Evolutionary conservation across 768 basidiomycete genomes (phyloP).

Genomic region (Tylopilus felleus): DNA sequence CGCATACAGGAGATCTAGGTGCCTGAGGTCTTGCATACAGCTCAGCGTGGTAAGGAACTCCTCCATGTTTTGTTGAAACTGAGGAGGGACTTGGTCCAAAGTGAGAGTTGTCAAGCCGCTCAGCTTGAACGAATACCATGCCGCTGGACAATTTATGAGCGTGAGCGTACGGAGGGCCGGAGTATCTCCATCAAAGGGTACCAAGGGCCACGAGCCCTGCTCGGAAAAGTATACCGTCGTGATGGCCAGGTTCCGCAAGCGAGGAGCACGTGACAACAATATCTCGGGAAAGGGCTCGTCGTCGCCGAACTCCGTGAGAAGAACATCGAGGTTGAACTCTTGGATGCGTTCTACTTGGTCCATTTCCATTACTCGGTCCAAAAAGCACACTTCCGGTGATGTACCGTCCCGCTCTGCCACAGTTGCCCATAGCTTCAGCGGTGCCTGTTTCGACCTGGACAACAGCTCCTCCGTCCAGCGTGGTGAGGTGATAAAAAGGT

Average conservation of each 20-base stretch:
- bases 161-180: conserved; percentile 1
- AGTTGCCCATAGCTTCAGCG: conserved; percentile 5
- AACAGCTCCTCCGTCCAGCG: conserved; percentile 41
- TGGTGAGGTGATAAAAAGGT: conserved; percentile 28
- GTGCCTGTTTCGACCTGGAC: conserved; percentile 39
- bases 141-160: not conserved
- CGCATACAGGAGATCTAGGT: conserved; percentile 19
- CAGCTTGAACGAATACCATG: not conserved
- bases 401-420: not conserved
- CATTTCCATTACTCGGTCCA: not conserved
- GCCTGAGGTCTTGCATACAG: conserved; percentile 33
- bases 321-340: not conserved
- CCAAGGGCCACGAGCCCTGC: not conserved
- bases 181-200: not conserved
- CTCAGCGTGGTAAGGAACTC: conserved; percentile 34
- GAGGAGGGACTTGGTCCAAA: conserved; percentile 22
- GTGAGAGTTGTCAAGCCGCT: conserved; percentile 34
- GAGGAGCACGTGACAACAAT: not conserved
- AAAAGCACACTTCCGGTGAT: not conserved
- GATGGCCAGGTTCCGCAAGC: not conserved
- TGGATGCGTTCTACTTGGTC: not conserved
- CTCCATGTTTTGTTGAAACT: conserved; percentile 22
- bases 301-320: too few species aligned
- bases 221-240: not conserved
- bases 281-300: not conserved